phyloP scores from a whole-genome alignment of 1,284 basidiomycete species.

The Naganishia sp. region DNA sequence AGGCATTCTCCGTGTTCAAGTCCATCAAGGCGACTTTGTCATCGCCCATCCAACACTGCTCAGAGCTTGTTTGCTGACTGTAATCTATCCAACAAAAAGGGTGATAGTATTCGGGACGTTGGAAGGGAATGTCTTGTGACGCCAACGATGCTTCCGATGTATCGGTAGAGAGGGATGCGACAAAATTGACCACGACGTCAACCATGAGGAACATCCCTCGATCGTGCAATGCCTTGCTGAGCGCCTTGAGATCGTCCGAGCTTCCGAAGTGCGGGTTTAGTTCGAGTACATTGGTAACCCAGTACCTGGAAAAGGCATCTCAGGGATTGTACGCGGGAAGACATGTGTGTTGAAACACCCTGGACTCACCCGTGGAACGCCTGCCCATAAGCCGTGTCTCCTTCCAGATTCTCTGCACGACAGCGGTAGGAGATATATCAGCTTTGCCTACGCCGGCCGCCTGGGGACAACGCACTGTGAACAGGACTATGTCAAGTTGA shows the following conservation, averaged over 20 bases:
- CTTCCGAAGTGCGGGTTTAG: constrained; percentile 71
- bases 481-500: neutral
- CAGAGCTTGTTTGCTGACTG: constrained; percentile 64
- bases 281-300: constrained; percentile 61
- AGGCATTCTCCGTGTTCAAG: constrained; percentile 67
- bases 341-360: neutral
- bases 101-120: constrained; percentile 58
- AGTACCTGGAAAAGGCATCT: constrained; percentile 52
- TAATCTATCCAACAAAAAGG: constrained; percentile 67
- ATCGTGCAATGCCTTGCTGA: constrained; percentile 65
- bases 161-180: constrained; percentile 4
- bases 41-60: constrained; percentile 68
- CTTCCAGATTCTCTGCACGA: constrained; percentile 60
- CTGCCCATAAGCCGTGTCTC: constrained; percentile 66
- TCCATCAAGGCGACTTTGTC: constrained; percentile 67
- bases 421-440: neutral
- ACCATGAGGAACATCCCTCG: constrained; percentile 77
- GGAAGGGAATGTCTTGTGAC: neutral
- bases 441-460: too few species aligned
- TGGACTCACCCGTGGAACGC: constrained; percentile 62
- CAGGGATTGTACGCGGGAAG: constrained; percentile 36
- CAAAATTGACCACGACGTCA: constrained; percentile 68
- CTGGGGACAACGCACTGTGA: neutral
- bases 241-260: constrained; percentile 66
- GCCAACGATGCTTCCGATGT: constrained; percentile 13